Base-by-base conservation (phyloP, 2,329 filamentous ascomycete species). In the Trichoderma cornu-damae region DNA sequence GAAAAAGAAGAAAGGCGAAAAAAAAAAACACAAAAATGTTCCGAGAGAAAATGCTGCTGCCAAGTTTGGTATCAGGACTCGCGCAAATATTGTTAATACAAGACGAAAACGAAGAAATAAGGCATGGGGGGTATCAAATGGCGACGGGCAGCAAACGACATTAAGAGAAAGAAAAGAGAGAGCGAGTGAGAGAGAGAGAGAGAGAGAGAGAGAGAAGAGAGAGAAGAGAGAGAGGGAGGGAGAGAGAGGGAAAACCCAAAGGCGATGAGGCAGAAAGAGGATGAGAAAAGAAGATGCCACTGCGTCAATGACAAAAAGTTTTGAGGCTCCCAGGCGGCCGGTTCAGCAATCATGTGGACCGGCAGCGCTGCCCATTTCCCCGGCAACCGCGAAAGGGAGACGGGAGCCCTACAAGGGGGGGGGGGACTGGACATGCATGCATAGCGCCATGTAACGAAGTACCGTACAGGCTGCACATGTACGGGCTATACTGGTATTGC, bases 311-410 rank as follows among this genome's bases (percentile, higher is more conserved):
- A 22, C 32, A 35, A 54, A 46, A 18, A 34, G 42, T 35, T 32
- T 24, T 26, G 40, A 53, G 30, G 38, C 22, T 44, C 38, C n/a
- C 50, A 53, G 38, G 28, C 18, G 20, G 38, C 30, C 40, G 38
- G 50, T 26, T 53, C 22, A 44, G 40, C 35, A 9, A 44, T 53
- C 30, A 35, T 16, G 47, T 26, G 47, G 32, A 14, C 14, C 32
- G 32, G 32, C 14, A 32, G 28, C 34, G 44, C 14, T 43, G 49
- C 37, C 18, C 51, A 55, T 55, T 55, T 55, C 51, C 51, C 51
- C 51, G 51, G 51, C 51, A 55, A 55, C 51, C 42, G 42, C 32
- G 42, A 38, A n/a, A 55, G 51, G 51, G 51, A 55, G 51, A 22
- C 32, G 20, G 3, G 24, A 35, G 37, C 30, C 30, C 38, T 34